Percentiles rank a stretch among this genome's conserved stretches.
Conservation (phyloP, 2,329 filamentous ascomycete species). For the Ascomycota sp. region DNA sequence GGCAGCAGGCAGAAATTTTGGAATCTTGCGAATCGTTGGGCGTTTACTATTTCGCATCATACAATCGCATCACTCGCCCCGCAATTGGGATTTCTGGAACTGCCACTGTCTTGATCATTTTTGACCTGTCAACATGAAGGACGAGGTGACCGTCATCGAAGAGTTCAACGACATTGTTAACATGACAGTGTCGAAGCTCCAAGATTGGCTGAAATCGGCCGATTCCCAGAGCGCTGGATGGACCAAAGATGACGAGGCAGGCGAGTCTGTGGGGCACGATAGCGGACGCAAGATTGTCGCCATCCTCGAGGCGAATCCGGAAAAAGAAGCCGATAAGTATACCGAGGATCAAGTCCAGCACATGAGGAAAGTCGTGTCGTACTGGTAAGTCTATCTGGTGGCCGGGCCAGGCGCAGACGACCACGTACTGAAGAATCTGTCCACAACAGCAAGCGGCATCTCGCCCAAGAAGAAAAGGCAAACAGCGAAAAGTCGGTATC, state of each 20-base stretch:
- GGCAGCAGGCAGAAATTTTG: no score
- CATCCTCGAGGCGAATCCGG: conserved; percentile 40
- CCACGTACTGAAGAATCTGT: no score
- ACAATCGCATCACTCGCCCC: no score
- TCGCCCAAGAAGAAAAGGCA: conserved; percentile 40
- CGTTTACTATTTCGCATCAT: no score
- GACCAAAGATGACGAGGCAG: conserved; percentile 33
- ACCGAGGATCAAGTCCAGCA: conserved; percentile 32
- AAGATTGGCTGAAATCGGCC: conserved; percentile 39
- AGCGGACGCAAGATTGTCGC: conserved; percentile 43
- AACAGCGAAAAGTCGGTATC: conserved; percentile 29
- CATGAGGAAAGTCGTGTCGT: conserved; percentile 42
- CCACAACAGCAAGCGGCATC: conserved; percentile 31
- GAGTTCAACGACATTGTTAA: conserved; percentile 50
- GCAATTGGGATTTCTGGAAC: no score
- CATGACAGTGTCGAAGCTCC: conserved; percentile 39
- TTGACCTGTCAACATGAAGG: conserved; percentile 4
- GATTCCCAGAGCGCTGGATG: conserved; percentile 38
- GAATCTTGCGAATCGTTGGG: no score
- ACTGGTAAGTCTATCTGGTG: conserved; percentile 20
- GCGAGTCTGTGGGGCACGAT: conserved; percentile 42
- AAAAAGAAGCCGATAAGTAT: conserved; percentile 34
- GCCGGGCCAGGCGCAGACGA: no score
- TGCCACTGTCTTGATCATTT: no score
- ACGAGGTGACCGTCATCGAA: conserved; percentile 15